These are phyloP conservation scores for Lecanoromycetidae sp. DNA, from an alignment of 2,329 filamentous ascomycete species.

Conservation along the genomic window DNA sequence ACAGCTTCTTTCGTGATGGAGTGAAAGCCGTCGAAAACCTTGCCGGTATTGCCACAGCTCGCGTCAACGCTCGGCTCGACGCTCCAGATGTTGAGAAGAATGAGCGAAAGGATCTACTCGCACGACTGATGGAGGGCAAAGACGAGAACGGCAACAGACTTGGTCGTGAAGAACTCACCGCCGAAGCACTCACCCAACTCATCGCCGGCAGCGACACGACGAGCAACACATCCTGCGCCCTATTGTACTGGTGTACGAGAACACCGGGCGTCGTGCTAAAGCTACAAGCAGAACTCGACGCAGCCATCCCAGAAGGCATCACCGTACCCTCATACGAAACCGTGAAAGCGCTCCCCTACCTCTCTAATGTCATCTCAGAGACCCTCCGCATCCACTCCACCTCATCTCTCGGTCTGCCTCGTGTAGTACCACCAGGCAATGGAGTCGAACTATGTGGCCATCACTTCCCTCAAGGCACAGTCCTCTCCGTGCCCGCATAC, in stretches of 20 bases:
- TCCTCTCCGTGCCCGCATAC: slow-evolving; percentile 70
- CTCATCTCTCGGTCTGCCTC: slow-evolving; percentile 72
- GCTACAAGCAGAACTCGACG: slow-evolving; percentile 65
- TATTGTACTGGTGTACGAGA: slow-evolving; percentile 62
- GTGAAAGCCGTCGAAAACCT: slow-evolving; percentile 65
- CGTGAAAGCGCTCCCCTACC: slow-evolving; percentile 62
- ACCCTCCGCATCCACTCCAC: slow-evolving; percentile 78
- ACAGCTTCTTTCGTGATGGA: slow-evolving; percentile 68
- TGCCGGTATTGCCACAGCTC: slow-evolving; percentile 75
- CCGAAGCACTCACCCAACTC: slow-evolving; percentile 78
- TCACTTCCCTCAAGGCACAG: slow-evolving; percentile 61
- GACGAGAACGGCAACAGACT: slow-evolving; percentile 68
- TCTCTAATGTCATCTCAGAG: slow-evolving; percentile 42
- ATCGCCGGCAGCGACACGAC: slow-evolving; percentile 60
- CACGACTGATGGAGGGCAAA: slow-evolving; percentile 71
- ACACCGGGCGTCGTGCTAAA: slow-evolving; percentile 60
- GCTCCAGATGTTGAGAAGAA: slow-evolving; percentile 30
- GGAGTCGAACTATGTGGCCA: slow-evolving; percentile 55
- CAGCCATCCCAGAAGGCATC: slow-evolving; percentile 47
- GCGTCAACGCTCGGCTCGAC: slow-evolving; percentile 62
- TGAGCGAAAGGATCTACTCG: slow-evolving; percentile 66
- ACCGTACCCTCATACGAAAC: slow-evolving; percentile 59
- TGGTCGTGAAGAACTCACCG: slow-evolving; percentile 67
- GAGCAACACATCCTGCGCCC: slow-evolving; percentile 64
- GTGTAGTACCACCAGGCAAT: slow-evolving; percentile 51